phyloP scores from a whole-genome alignment of 2,329 filamentous ascomycete genomes.

The Trichoderma sp. region DNA sequence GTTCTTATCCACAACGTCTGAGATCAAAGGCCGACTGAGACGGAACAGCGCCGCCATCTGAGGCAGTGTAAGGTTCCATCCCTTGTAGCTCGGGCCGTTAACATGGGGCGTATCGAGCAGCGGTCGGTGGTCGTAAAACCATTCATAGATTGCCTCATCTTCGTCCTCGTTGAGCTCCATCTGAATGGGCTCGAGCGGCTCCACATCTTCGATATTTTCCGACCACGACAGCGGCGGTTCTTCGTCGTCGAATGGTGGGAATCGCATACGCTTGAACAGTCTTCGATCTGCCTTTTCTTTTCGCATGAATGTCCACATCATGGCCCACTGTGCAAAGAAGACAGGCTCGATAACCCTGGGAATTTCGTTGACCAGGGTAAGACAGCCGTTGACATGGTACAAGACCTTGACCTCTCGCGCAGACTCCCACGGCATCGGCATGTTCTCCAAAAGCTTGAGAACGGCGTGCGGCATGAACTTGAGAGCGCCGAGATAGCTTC shows the following conservation, averaged over 20 bases:
- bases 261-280: slow-evolving; percentile 98
- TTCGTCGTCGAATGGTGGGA: slow-evolving; percentile 97
- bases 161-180: slow-evolving; percentile 97
- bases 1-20: slow-evolving; percentile 91
- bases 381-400: slow-evolving; percentile 96
- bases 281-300: slow-evolving; percentile 95
- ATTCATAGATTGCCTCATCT: slow-evolving; percentile 87
- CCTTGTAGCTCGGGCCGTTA: slow-evolving; percentile 95
- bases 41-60: slow-evolving; percentile 97
- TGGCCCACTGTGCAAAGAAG: slow-evolving; percentile 98
- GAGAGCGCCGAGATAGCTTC: slow-evolving; percentile 92
- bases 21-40: slow-evolving; percentile 85
- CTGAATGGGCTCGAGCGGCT: slow-evolving; percentile 95
- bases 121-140: slow-evolving; percentile 95
- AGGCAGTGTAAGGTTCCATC: slow-evolving; percentile 87
- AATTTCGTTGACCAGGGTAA: slow-evolving; percentile 95
- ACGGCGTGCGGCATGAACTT: slow-evolving; percentile 99
- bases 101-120: slow-evolving; percentile 90
- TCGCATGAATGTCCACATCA: slow-evolving; percentile 99
- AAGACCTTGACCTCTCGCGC: slow-evolving; percentile 95
- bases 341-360: slow-evolving; percentile 97
- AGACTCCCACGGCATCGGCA: slow-evolving; percentile 99
- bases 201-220: slow-evolving; percentile 98
- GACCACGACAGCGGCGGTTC: slow-evolving; percentile 97
- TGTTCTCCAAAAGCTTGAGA: slow-evolving; percentile 95